These are phyloP conservation scores for Neocallimastix lanati DNA, from an alignment of 192 early-diverging fungal species.

Conservation along the genomic window DNA sequence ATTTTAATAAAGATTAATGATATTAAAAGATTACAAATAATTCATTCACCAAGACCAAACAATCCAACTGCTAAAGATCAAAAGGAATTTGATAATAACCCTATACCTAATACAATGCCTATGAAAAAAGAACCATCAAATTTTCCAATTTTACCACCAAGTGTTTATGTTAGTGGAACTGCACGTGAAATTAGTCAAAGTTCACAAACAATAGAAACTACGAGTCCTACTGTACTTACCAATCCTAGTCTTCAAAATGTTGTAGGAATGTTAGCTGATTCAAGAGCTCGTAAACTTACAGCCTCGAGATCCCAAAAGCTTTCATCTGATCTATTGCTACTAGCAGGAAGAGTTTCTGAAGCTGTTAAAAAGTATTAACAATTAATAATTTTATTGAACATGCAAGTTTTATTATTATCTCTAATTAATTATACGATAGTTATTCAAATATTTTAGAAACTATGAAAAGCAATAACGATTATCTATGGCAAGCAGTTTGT, in stretches of 20 bases:
- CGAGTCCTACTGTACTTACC: background rate
- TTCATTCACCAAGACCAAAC: background rate
- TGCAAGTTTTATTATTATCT: background rate
- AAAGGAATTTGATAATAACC: background rate
- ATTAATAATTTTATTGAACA: no score
- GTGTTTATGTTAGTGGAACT: background rate
- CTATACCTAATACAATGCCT: background rate
- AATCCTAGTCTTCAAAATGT: background rate
- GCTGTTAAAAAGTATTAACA: background rate
- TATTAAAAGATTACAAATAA: background rate
- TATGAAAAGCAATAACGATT: conserved; percentile 46
- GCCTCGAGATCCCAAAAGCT: background rate
- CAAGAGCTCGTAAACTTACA: background rate
- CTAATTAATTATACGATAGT: conserved; percentile 8
- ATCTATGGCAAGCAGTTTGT: conserved; percentile 54
- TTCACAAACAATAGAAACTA: background rate
- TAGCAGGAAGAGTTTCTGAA: background rate
- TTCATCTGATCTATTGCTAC: background rate
- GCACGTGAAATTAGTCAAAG: background rate
- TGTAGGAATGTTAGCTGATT: background rate
- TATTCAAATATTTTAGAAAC: conserved; percentile 46
- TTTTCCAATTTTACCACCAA: background rate
- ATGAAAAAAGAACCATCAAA: background rate
- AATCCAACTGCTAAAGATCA: background rate
- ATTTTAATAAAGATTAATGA: background rate